Evolutionary conservation across 169 alveolate species (phyloP).

Genomic region (Perkinsus chesapeaki): DNA sequence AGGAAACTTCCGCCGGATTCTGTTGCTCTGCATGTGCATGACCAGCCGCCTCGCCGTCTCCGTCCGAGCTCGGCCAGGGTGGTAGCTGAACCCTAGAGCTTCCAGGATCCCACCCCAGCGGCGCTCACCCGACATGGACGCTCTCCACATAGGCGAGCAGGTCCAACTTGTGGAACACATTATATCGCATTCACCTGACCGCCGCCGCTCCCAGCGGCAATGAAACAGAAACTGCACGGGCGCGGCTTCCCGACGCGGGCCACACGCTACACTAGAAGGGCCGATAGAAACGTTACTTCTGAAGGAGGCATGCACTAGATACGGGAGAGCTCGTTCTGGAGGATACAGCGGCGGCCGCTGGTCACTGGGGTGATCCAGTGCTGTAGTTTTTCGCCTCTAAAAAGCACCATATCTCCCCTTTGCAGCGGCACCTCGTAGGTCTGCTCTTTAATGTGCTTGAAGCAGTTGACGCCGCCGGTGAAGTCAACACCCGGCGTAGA

Average conservation of each 20-base stretch:
- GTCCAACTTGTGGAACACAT: neutral
- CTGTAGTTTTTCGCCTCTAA: conserved; percentile 9
- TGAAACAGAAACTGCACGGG: neutral
- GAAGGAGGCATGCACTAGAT: neutral
- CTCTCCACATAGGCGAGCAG: neutral
- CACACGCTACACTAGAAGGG: neutral
- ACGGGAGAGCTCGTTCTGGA: conserved; percentile 3
- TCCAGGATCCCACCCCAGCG: neutral
- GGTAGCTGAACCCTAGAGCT: neutral
- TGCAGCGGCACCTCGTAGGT: conserved; percentile 3
- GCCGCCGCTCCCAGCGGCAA: neutral
- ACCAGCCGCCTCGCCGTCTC: neutral
- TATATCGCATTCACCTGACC: neutral
- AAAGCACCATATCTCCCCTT: conserved; percentile 14
- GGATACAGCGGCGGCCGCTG: conserved; percentile 5
- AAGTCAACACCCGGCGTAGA: conserved; percentile 8
- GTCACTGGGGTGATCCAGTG: conserved; percentile 13
- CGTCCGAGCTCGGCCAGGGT: neutral
- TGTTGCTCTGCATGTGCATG: neutral
- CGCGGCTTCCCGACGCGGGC: neutral
- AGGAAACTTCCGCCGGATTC: neutral
- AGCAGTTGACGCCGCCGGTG: conserved; percentile 13
- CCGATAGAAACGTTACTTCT: neutral
- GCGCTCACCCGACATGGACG: neutral
- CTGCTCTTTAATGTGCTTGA: neutral